Percentiles rank a stretch among this genome's conserved stretches.
phyloP scores from a whole-genome alignment of 768 basidiomycete genomes.

The Suillus spraguei region DNA sequence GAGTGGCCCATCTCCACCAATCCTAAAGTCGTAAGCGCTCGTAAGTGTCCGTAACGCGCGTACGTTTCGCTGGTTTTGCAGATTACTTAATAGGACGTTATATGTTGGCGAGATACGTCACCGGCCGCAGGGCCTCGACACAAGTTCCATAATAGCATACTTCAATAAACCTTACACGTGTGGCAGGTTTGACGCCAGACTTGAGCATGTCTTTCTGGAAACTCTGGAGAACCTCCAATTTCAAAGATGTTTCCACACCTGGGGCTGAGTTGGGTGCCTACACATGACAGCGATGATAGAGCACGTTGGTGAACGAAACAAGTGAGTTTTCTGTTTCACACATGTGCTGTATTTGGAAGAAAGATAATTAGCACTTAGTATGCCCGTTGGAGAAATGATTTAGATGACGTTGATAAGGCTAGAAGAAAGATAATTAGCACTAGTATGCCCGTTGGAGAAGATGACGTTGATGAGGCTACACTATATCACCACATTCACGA shows the following conservation, averaged over 20 bases:
- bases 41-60: no score
- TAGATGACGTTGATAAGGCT: background rate
- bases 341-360: background rate
- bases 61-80: no score
- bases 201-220: background rate
- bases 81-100: no score
- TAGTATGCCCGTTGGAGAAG: background rate
- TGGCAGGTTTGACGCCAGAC: no score
- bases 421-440: background rate
- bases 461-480: background rate
- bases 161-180: no score
- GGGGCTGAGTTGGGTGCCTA: constrained; percentile 11
- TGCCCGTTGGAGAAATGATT: background rate
- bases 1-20: no score
- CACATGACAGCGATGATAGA: constrained; percentile 1
- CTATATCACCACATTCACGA: no score
- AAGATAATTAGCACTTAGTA: background rate
- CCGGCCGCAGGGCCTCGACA: no score
- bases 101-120: no score
- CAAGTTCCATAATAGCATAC: no score
- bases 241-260: constrained; percentile 7
- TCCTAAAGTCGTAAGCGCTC: no score
- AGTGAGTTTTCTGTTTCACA: background rate
- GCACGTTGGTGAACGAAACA: constrained; percentile 9
- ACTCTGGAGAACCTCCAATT: constrained; percentile 1